A percentile compares a stretch with the other conserved stretches of the same genome.
Conservation (phyloP, 2,329 filamentous ascomycete genomes). For the Fusarium sp. region DNA sequence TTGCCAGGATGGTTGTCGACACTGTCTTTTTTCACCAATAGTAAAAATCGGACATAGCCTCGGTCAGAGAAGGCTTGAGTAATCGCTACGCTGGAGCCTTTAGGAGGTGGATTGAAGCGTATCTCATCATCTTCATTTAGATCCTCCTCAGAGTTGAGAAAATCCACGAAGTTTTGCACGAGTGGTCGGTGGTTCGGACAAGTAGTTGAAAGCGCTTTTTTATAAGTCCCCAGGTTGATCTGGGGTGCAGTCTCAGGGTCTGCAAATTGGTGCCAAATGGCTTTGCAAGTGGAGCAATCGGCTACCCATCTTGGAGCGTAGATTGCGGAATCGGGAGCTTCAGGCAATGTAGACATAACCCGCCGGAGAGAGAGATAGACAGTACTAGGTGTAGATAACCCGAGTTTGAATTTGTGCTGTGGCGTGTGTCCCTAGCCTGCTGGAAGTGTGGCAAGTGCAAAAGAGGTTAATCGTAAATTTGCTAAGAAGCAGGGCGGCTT, state of each 20-base stretch:
- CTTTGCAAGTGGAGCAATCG: neutral
- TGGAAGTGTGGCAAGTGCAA: neutral
- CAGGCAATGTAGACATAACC: rapidly evolving
- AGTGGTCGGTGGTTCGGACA: neutral
- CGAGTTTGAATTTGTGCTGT: neutral
- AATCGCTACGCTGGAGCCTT: neutral
- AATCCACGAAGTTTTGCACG: rapidly evolving
- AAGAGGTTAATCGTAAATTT: neutral
- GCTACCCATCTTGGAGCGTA: neutral
- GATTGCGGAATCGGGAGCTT: neutral
- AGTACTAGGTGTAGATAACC: neutral
- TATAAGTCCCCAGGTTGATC: neutral
- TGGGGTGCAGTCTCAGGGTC: neutral
- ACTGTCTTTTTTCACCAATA: neutral
- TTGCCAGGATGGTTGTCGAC: too few species aligned
- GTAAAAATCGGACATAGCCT: rapidly evolving
- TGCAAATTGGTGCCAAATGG: neutral
- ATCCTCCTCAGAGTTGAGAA: neutral
- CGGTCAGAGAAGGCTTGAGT: neutral
- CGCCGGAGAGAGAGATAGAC: neutral
- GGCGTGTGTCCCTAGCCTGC: neutral
- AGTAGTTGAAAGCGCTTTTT: neutral
- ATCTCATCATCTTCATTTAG: neutral
- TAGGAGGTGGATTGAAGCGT: neutral
- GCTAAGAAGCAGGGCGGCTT: neutral